Evolutionary conservation across 2,329 filamentous ascomycete species (phyloP), one percentile per base, ranked within the genome.

Genomic region (Verticillium tricorpus): DNA sequence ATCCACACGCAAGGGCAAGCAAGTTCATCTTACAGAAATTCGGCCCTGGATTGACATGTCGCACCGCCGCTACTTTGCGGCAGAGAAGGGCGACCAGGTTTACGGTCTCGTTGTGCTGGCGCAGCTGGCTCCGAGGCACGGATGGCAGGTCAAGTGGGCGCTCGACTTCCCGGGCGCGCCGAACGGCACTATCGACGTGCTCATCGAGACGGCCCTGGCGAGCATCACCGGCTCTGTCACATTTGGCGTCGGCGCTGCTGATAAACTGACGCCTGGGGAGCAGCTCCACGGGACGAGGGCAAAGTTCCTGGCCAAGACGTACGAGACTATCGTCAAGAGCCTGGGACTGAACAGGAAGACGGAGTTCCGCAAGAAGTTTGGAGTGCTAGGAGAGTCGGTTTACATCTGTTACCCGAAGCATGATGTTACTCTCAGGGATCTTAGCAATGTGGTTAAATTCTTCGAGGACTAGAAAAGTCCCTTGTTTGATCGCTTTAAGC

Each of bases 71-170:
- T 97, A 96, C 79, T 91, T 93, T 71, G 90, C 92, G 69, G 90
- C 92, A 11, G 83, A 89, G 66, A 90, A 90, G 70, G 84, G 91
- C 17, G 90, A 90, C 65, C 85, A 83, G 63, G 86, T 97, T 61
- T 83, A 83, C 52, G 89, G 90, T 37, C 84, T 97, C 62, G 89
- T 94, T n/a, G 88, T 94, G 9, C 81, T 97, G 69, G 90, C 91
- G 60, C 90, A 92, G 74, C 85, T 97, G 32, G 86, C 90, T 3
- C 91, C 92, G 2, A 81, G 85, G 39, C 86, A 96, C 72, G 93
- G 93, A 60, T 96, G 92, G 87, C 93, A 97, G 79, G 89, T 97
- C 72, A 97, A 97, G 80, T 97, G 95, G 81, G 91, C 90, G n/a
- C 86, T 97, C 60, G 92, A 97, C 76, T 97, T 97, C 82, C 93